Base-by-base conservation (phyloP, 2,329 filamentous ascomycete species). In the Chaetoscypha palmicola region DNA sequence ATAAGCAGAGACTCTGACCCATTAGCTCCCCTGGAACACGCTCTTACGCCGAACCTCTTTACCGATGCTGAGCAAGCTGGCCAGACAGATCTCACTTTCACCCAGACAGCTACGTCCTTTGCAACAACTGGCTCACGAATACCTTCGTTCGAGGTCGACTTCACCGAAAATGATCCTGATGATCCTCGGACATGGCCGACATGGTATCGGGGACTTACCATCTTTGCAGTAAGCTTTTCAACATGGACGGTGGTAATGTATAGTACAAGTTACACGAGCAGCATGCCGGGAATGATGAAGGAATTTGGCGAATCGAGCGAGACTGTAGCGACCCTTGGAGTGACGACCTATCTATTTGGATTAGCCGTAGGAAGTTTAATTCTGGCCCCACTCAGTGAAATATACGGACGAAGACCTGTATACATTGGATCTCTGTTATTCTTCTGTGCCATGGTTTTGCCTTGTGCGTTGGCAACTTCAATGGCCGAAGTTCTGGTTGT, bases 321-420 rank as follows among this genome's bases (percentile, higher is more conserved):
- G 24, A 79, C 77, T 0, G 63, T 82, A n/a, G 74, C 81, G 1
- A 85, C 86, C 0, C 67, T 92, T 2, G 87, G 87, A 4, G 69
- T 94, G 34, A 92, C 87, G 0, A 81, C 82, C 0, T 94, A 92
- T 58, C 71, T 92, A 7, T 62, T 87, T 19, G 87, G 87, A 4
- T 71, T 92, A 36, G 86, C 85, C 0, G 63, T 72, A 1, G 87
- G 87, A 1, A 81, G 77, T 24, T 66, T 92, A 46, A 66, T 92
- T 22, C 70, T 89, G 32, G 87, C 87, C 1, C 86, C 87, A 0
- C 64, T 91, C 39, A 80, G 75, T 49, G 83, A 87, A 64, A 72
- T 87, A 56, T 85, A 77, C 53, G 83, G 83, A 3, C 72, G 83
- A 5, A 69, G 73, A 38, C 73, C 70, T n/a, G 79, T 92, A 7